Evolutionary conservation across 2,329 filamentous ascomycete genomes (phyloP).

Genomic region (Nectriaceae sp.): DNA sequence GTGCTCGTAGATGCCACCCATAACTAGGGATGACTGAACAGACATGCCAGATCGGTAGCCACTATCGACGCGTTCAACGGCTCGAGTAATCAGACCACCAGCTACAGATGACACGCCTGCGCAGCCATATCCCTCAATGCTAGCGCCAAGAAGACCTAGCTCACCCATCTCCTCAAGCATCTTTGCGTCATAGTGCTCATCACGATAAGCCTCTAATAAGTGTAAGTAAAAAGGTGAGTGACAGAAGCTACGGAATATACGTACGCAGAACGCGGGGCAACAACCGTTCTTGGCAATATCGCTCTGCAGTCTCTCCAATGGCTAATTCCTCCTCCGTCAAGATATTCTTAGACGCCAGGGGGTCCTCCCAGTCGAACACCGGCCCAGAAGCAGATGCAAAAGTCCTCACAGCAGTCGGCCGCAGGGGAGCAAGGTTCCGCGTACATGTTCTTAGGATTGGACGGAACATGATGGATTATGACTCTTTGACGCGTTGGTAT

Average conservation of each 20-base stretch:
- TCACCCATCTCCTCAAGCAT: slow-evolving; percentile 93
- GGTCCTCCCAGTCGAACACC: slow-evolving; percentile 89
- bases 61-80: slow-evolving; percentile 87
- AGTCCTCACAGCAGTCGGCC: slow-evolving; percentile 31
- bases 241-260: slow-evolving; percentile 5
- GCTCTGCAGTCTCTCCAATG: slow-evolving; percentile 85
- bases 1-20: slow-evolving; percentile 90
- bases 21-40: slow-evolving; percentile 88
- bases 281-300: slow-evolving; percentile 91
- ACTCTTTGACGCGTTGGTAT: background rate
- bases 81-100: slow-evolving; percentile 85
- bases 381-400: slow-evolving; percentile 39
- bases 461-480: slow-evolving; percentile 30
- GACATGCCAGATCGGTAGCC: slow-evolving; percentile 93
- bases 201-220: slow-evolving; percentile 72
- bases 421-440: slow-evolving; percentile 25
- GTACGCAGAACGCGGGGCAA: slow-evolving; percentile 82
- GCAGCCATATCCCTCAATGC: slow-evolving; percentile 84
- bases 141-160: slow-evolving; percentile 83
- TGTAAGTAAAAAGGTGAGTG: slow-evolving; percentile 3
- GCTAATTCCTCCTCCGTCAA: slow-evolving; percentile 89
- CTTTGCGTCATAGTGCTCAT: slow-evolving; percentile 82
- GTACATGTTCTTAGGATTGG: slow-evolving; percentile 32
- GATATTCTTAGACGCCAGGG: slow-evolving; percentile 71
- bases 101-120: slow-evolving; percentile 87